phyloP scores from a whole-genome alignment of 495 filamentous ascomycete genomes.

The Tuber indicum region DNA sequence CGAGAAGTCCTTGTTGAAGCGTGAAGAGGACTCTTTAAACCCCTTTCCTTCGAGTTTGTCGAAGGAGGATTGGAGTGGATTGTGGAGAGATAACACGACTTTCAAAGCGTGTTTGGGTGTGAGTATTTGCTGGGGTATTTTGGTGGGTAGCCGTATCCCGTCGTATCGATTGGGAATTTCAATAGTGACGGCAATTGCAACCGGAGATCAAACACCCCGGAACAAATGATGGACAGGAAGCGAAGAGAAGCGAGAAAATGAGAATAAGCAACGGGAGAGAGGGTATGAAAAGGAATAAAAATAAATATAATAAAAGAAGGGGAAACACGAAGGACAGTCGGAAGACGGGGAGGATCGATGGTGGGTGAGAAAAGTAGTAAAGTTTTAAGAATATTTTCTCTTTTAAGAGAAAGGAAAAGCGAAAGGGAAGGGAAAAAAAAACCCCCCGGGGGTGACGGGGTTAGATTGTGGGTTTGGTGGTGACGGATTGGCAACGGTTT shows the following conservation, averaged over 20 bases:
- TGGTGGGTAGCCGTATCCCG: not conserved
- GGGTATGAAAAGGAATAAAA: not conserved
- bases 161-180: not conserved
- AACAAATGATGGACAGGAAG: not conserved
- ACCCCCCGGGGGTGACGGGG: slow-evolving; percentile 18
- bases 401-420: slow-evolving; percentile 30
- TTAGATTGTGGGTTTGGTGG: not conserved
- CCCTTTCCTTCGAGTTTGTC: not conserved
- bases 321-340: not conserved
- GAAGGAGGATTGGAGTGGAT: not conserved
- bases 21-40: not conserved
- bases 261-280: not conserved
- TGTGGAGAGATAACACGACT: not conserved
- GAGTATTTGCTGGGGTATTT: not conserved
- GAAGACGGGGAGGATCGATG: not conserved
- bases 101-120: slow-evolving; percentile 2
- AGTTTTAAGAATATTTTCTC: not conserved
- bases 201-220: slow-evolving; percentile 5
- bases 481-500: not conserved
- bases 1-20: not conserved
- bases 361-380: not conserved
- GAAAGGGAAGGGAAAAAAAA: slow-evolving; percentile 34
- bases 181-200: not conserved
- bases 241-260: not conserved
- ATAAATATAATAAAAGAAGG: not conserved